phyloP scores from a whole-genome alignment of 106 monocot genomes.

The Triglochin maritima region DNA sequence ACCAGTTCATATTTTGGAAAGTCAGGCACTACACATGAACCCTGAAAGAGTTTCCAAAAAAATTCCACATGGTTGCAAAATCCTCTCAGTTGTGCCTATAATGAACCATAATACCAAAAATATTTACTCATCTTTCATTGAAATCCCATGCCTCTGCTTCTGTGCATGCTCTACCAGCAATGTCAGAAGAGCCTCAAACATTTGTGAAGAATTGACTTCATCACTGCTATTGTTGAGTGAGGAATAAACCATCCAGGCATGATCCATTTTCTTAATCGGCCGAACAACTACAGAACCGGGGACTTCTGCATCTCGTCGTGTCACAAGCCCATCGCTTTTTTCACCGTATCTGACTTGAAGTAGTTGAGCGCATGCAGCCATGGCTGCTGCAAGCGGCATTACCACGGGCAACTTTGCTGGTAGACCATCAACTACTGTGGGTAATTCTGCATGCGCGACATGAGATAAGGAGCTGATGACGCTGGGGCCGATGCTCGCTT shows the following conservation, averaged over 20 bases:
- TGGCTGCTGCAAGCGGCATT: slow-evolving; percentile 48
- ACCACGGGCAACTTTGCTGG: slow-evolving; percentile 45
- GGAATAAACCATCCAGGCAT: slow-evolving; percentile 86
- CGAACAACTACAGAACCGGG: slow-evolving; percentile 69
- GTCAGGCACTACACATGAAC: too few species aligned
- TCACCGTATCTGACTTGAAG: slow-evolving; percentile 60
- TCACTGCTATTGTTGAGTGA: slow-evolving; percentile 37
- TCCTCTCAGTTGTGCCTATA: too few species aligned
- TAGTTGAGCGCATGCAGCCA: slow-evolving; percentile 56
- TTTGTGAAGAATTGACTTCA: slow-evolving; percentile 60
- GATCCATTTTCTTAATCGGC: slow-evolving; percentile 47
- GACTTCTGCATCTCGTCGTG: slow-evolving; percentile 63
- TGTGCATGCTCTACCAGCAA: slow-evolving; percentile 69
- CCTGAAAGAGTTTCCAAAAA: too few species aligned
- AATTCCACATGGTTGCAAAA: too few species aligned
- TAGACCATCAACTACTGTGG: slow-evolving; percentile 24
- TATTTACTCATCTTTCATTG: slow-evolving; percentile 46
- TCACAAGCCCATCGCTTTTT: slow-evolving; percentile 63
- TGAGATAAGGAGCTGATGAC: slow-evolving; percentile 62
- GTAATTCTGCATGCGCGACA: slow-evolving; percentile 65
- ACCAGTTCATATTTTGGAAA: too few species aligned
- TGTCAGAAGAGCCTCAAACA: slow-evolving; percentile 76
- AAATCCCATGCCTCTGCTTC: slow-evolving; percentile 44
- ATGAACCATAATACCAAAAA: background rate
- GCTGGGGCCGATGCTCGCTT: slow-evolving; percentile 49